These are phyloP conservation scores for Thielaviopsis euricoi DNA, from an alignment of 2,329 filamentous ascomycete species.

Conservation along the genomic window DNA sequence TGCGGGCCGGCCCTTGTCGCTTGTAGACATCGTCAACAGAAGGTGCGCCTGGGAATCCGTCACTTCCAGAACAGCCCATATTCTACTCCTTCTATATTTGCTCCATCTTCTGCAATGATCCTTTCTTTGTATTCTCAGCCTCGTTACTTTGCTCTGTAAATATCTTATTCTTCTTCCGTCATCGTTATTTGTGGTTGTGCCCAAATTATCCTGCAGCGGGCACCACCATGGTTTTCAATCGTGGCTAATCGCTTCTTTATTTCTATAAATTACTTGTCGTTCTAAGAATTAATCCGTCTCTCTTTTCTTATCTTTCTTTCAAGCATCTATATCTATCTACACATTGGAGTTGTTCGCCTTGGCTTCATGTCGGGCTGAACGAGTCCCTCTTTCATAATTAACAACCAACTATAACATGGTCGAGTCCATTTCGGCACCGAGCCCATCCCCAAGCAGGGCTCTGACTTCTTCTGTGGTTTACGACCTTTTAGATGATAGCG, in stretches of 20 bases:
- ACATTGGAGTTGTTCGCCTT: background rate
- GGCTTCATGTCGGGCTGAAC: too few species aligned
- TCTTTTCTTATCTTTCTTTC: background rate
- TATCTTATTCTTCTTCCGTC: background rate
- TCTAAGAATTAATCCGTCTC: background rate
- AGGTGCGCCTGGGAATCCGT: too few species aligned
- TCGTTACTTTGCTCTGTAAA: too few species aligned
- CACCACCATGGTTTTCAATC: background rate
- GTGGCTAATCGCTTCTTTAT: background rate
- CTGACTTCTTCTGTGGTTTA: background rate
- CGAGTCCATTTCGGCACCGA: background rate
- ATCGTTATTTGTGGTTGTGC: background rate
- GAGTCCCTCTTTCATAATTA: too few species aligned
- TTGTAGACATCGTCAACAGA: background rate
- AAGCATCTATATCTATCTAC: background rate
- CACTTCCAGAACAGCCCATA: too few species aligned
- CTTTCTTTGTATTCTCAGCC: too few species aligned
- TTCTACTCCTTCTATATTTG: too few species aligned
- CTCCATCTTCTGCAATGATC: too few species aligned
- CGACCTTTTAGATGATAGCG: constrained; percentile 1
- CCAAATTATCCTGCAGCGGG: background rate
- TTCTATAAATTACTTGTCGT: background rate
- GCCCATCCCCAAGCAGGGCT: constrained; percentile 1
- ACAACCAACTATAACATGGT: too few species aligned
- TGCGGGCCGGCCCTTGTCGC: too few species aligned